Evolutionary conservation across 1,284 basidiomycete species (phyloP), one percentile per base, ranked within the genome.

Genomic region (Tilletia horrida): DNA sequence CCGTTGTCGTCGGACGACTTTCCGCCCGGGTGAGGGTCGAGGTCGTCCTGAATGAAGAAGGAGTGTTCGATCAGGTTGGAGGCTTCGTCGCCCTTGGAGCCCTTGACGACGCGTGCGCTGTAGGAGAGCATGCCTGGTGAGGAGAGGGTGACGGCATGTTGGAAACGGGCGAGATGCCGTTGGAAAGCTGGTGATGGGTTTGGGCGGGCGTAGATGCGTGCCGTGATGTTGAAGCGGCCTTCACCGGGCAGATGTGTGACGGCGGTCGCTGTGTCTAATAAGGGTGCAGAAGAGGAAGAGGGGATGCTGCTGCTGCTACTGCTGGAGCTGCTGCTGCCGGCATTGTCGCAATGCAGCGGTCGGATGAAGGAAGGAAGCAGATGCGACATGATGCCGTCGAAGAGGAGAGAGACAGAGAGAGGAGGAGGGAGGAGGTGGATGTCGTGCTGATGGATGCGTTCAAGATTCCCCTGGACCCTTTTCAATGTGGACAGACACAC

Each of bases 51-150:
- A 48, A 78, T 77, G 68, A 70, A 72, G 40, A 78, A 71, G 27
- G 77, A 76, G 67, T 78, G 77, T 69, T 74, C 77, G 68, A 77
- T 73, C 67, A 76, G 71, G 64, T 74, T 76, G 64, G 77, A 74
- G 18, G 68, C 70, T 16, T 48, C 31, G 66, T 75, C 71, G 31
- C 65, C 66, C 35, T 40, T 40, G 35, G 35, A 40, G 55, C 73
- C 75, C 21, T 72, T 69, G 13, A 77, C 77, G 23, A 72, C 73
- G 35, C 73, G 72, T 23, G 77, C 75, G 68, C 70, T 73, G 73
- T 78, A 78, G 11, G 77, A 68, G 63, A 78, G 75, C 73, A 78
- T 72, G 50, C 77, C 77, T 1, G 77, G 76, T 29, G 74, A 75
- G 8, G 76, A 74, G 40, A 72, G 72, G 6, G 74, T 69, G 25